These are phyloP conservation scores for Pouteria campechiana DNA, from an alignment of 179 eudicot genomes.

Conservation along the genomic window DNA sequence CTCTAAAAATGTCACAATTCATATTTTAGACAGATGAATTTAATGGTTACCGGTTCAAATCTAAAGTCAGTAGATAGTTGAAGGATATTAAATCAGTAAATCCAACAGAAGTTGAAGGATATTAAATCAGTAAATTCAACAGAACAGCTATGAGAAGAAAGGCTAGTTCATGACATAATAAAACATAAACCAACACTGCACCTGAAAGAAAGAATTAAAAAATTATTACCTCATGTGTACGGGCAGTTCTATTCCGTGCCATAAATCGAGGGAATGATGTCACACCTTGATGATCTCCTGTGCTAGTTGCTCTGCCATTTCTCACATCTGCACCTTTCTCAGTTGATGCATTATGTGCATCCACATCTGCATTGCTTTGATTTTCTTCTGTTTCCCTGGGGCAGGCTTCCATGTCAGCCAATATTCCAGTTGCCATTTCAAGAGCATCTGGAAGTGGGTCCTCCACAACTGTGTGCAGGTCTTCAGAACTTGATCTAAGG, in stretches of 20 bases:
- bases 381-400: constrained; percentile 5
- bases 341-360: constrained; percentile 1
- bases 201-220: neutral
- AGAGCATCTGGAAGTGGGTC: constrained; percentile 51
- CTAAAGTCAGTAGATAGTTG: too few relatives aligned
- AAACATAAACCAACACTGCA: too few relatives aligned
- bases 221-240: constrained; percentile 24
- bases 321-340: constrained; percentile 11
- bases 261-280: constrained; percentile 32
- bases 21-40: too few relatives aligned
- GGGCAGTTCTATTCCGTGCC: constrained; percentile 41
- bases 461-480: constrained; percentile 32
- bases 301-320: neutral
- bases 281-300: constrained; percentile 4
- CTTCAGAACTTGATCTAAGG: constrained; percentile 25
- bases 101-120: too few relatives aligned
- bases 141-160: too few relatives aligned
- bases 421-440: constrained; percentile 22
- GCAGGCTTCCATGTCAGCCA: constrained; percentile 7
- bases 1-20: too few relatives aligned
- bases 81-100: too few relatives aligned
- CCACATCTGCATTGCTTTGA: constrained; percentile 1
- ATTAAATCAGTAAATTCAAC: too few relatives aligned
- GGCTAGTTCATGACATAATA: too few relatives aligned
- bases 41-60: too few relatives aligned